Evolutionary conservation across 169 alveolate species (phyloP), one percentile per base, ranked within the genome.

Genomic region (Eimeria sp.): DNA sequence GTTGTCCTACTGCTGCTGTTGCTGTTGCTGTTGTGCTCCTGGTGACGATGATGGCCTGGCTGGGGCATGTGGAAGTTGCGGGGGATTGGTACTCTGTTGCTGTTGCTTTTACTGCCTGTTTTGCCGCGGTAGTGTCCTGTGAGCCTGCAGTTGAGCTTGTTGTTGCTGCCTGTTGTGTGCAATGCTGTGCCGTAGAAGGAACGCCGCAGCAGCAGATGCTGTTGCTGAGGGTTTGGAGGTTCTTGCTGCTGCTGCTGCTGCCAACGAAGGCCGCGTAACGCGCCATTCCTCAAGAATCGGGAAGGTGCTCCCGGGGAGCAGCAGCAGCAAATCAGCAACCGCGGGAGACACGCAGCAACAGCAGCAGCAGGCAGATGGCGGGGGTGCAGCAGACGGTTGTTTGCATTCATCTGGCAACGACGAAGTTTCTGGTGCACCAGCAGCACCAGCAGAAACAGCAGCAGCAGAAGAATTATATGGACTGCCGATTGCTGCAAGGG

Each of bases 151-250:
- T 34, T 27, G 80, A 6, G 13, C 49, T 27, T 70, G 80, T 3
- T 70, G 80, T 40, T 13, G 87, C 87, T 43, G 87, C 61, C 34
- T 43, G 51, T 34, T 43, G 87, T 76, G 58, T 76, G 51, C 57
- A 43, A 34, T 76, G 87, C 87, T 54, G 10, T 76, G 87, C 61
- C 9, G 14, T 83, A 91, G 95, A 27, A 43, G 51, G 72, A 90
- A 91, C 40, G 80, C 30, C 27, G 58, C 95, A 43, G 86, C 95
- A 45, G 95, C 95, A 47, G 95, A 91, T 75, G 30, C 73, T 40
- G 67, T 61, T 34, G 63, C 51, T 11, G 95, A 91, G 57, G 91
- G 83, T n/a, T 51, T 54, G 4, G 61, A 54, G 61, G 61, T 7
- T 54, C 61, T 54, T 54, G 61, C 61, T 30, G 95, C 95, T 25